A percentile compares a stretch with the other conserved stretches of the same genome.
Evolutionary conservation across 495 filamentous ascomycete species (phyloP).

Genomic region (Talaromyces ruber): DNA sequence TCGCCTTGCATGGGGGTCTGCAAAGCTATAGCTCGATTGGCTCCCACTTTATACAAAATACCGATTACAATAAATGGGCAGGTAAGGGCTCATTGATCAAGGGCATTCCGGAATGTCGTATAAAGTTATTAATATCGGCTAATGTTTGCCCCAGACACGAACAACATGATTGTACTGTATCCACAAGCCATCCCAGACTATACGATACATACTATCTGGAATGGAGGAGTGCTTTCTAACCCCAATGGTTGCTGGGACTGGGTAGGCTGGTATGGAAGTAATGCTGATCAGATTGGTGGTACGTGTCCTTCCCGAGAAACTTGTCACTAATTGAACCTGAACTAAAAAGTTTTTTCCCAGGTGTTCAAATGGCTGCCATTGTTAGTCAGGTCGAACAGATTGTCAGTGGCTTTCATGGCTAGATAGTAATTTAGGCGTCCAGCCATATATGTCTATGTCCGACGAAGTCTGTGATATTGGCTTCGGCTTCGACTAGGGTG

Average conservation of each 20-base stretch:
- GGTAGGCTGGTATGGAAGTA: conserved; percentile 10
- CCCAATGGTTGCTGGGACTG: conserved; percentile 13
- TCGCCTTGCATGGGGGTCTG: not conserved
- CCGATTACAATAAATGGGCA: not conserved
- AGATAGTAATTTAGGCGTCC: no score
- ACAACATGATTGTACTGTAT: conserved; percentile 11
- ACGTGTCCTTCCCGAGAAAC: not conserved
- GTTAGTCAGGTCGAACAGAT: conserved; percentile 11
- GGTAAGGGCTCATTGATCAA: not conserved
- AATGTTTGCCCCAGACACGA: conserved; percentile 8
- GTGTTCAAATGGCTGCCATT: conserved; percentile 12
- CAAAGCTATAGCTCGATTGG: not conserved
- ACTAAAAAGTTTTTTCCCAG: not conserved
- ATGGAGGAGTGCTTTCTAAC: conserved; percentile 6
- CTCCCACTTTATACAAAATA: not conserved
- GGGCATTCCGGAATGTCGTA: not conserved
- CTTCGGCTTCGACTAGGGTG: no score
- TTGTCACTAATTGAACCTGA: not conserved
- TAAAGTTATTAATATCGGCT: not conserved
- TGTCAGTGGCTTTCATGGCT: conserved; percentile 4
- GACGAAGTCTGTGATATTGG: no score
- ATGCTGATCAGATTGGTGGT: conserved; percentile 10
- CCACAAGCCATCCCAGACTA: conserved; percentile 11
- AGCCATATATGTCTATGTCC: no score
- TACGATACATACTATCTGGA: conserved; percentile 7